A percentile compares a stretch with the other conserved stretches of the same genome.
These are phyloP conservation scores for Epicoccum nigrum DNA, from an alignment of 2,329 filamentous ascomycete genomes.

Conservation along the genomic window DNA sequence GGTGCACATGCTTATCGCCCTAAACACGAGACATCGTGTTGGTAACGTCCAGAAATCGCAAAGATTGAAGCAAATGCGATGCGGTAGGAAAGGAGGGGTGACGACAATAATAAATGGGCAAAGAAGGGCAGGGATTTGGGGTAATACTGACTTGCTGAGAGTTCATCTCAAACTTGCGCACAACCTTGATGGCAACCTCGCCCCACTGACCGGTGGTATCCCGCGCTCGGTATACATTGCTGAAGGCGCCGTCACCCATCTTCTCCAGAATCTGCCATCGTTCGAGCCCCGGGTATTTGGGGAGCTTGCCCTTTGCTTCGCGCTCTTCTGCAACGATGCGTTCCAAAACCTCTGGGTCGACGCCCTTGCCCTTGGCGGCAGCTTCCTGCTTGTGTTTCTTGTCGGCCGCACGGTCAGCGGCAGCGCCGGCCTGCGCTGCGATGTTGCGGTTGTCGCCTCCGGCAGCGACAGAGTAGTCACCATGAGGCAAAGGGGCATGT, in stretches of 20 bases:
- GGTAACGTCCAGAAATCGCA: constrained; percentile 51
- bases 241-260: constrained; percentile 99
- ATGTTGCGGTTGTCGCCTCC: constrained; percentile 68
- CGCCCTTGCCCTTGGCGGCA: constrained; percentile 53
- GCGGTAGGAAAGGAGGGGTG: constrained; percentile 38
- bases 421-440: constrained; percentile 70
- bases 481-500: constrained; percentile 56
- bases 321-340: constrained; percentile 92
- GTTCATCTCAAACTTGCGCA: constrained; percentile 99
- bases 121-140: constrained; percentile 32
- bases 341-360: constrained; percentile 73
- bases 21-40: constrained; percentile 62
- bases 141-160: constrained; percentile 85
- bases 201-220: constrained; percentile 74
- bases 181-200: constrained; percentile 97
- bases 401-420: constrained; percentile 67
- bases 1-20: constrained; percentile 91
- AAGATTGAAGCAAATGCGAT: constrained; percentile 25
- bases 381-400: constrained; percentile 65
- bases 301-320: constrained; percentile 82
- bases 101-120: constrained; percentile 38
- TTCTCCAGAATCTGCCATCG: constrained; percentile 89
- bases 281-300: constrained; percentile 82
- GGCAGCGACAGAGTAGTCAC: constrained; percentile 67
- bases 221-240: constrained; percentile 91